Percentiles rank a stretch among this genome's conserved stretches.
Evolutionary conservation across 2,329 filamentous ascomycete genomes (phyloP).

Genomic region (Pseudofabraea citricarpa): DNA sequence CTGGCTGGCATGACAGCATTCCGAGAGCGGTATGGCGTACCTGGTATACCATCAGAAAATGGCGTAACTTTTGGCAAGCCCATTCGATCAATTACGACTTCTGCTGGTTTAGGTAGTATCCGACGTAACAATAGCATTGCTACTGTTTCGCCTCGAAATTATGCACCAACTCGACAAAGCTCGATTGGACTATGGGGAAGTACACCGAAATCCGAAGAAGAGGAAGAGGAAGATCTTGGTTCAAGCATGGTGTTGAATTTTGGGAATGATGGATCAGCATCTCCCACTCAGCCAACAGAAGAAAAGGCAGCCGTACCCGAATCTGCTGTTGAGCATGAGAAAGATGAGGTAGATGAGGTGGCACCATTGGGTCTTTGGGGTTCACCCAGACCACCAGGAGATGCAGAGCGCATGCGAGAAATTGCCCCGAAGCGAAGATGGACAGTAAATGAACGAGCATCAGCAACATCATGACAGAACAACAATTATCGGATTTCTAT

Average conservation of each 20-base stretch:
- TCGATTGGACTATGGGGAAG: constrained; percentile 46
- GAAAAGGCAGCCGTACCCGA: not conserved
- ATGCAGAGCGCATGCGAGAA: constrained; percentile 42
- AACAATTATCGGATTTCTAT: not conserved
- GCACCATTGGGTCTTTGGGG: constrained; percentile 37
- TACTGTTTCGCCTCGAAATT: constrained; percentile 15
- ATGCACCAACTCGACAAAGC: constrained; percentile 18
- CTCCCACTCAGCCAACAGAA: not conserved
- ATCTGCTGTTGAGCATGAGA: constrained; percentile 3
- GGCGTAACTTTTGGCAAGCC: not conserved
- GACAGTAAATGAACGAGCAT: constrained; percentile 44
- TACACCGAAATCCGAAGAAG: constrained; percentile 34
- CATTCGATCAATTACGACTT: constrained; percentile 8
- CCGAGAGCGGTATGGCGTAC: constrained; percentile 16
- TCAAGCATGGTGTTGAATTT: constrained; percentile 47
- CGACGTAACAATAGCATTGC: constrained; percentile 25
- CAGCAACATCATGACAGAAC: not conserved
- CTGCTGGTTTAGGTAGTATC: constrained; percentile 25
- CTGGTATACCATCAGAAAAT: not conserved
- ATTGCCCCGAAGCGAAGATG: constrained; percentile 47
- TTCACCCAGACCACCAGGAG: constrained; percentile 40
- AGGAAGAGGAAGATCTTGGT: constrained; percentile 44
- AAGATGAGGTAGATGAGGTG: constrained; percentile 27
- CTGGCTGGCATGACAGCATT: constrained; percentile 18
- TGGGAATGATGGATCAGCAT: constrained; percentile 28